Percentiles rank a stretch among this genome's conserved stretches.
phyloP scores from a whole-genome alignment of 2,329 filamentous ascomycete genomes.

The Arthrinium phaeospermum region DNA sequence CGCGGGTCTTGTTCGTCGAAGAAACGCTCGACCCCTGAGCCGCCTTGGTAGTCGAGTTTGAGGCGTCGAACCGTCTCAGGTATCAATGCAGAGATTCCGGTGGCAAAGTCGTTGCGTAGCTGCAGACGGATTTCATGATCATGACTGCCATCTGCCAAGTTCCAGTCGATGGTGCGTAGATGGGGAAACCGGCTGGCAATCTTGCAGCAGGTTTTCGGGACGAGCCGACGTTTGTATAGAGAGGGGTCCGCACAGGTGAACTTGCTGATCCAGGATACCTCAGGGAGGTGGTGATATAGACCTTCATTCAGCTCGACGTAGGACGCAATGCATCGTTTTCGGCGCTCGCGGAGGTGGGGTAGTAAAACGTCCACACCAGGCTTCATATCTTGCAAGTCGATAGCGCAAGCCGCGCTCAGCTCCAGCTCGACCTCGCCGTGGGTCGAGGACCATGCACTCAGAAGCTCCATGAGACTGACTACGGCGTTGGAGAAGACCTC shows the following conservation, averaged over 20 bases:
- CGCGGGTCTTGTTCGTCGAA: not conserved
- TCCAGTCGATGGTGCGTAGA: not conserved
- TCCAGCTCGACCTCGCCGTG: not conserved
- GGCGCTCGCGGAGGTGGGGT: not conserved
- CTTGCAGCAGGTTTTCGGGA: not conserved
- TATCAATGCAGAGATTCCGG: not conserved
- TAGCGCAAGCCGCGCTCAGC: not conserved
- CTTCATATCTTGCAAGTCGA: not conserved
- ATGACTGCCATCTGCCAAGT: not conserved
- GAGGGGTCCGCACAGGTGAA: not conserved
- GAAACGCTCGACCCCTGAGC: not conserved
- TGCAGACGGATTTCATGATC: not conserved
- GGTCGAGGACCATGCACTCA: not conserved
- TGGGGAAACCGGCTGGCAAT: constrained; percentile 4
- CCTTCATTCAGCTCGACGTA: not conserved
- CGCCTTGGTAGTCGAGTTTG: not conserved
- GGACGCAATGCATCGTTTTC: not conserved
- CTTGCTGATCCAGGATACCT: not conserved
- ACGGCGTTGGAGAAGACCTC: not conserved
- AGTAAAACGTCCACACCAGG: not conserved
- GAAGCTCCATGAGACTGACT: not conserved
- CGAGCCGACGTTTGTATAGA: not conserved
- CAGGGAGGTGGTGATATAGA: not conserved
- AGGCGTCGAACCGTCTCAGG: not conserved
- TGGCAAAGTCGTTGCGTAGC: constrained; percentile 5